Percentiles rank a stretch among this genome's conserved stretches.
Evolutionary conservation across 1,284 basidiomycete genomes (phyloP).

Genomic region (Ceratobasidium sp.): DNA sequence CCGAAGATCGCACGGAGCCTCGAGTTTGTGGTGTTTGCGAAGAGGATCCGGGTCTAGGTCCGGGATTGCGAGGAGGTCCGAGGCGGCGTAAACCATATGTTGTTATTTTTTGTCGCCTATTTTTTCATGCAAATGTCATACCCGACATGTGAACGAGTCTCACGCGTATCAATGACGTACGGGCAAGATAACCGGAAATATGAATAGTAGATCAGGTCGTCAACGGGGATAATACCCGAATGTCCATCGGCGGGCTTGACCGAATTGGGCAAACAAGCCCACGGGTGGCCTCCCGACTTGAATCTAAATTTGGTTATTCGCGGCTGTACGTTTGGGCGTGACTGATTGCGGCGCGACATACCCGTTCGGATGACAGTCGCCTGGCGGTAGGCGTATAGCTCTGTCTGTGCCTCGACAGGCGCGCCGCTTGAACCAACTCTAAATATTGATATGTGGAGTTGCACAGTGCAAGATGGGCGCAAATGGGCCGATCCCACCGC

Average conservation of each 20-base stretch:
- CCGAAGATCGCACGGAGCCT: not conserved
- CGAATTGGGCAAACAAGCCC: not conserved
- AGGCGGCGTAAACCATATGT: not conserved
- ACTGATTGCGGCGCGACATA: not conserved
- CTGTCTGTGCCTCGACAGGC: not conserved
- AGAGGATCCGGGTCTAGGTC: not conserved
- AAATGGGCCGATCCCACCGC: not conserved
- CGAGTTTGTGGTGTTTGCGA: not conserved
- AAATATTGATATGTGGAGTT: not conserved
- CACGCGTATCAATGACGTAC: constrained; percentile 11
- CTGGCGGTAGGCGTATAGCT: not conserved
- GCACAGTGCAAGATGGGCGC: not conserved
- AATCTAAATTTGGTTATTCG: too few relatives aligned
- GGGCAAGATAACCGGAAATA: not conserved
- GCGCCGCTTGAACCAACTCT: not conserved
- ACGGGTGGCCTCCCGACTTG: not conserved
- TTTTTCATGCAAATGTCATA: too few relatives aligned
- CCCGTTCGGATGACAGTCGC: not conserved
- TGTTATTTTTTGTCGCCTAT: not conserved
- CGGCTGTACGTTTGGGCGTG: not conserved
- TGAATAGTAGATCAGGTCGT: not conserved
- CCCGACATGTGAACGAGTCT: not conserved
- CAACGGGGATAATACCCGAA: constrained; percentile 19
- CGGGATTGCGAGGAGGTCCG: not conserved
- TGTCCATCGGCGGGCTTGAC: not conserved